These are phyloP conservation scores for Xerocomellus intermedius DNA, from an alignment of 768 basidiomycete species.

Conservation along the genomic window DNA sequence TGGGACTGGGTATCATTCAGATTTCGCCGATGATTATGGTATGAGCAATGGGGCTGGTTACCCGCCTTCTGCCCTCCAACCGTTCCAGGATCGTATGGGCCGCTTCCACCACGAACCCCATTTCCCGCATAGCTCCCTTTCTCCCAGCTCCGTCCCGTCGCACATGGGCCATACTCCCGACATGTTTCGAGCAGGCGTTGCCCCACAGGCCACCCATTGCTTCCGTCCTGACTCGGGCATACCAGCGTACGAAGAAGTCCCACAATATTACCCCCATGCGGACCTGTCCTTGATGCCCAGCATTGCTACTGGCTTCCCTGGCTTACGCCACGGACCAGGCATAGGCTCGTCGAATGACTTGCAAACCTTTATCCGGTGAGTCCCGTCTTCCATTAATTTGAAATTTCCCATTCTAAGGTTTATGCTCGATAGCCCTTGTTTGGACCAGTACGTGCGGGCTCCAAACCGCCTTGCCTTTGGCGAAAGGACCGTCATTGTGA, in stretches of 20 bases:
- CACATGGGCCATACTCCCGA: conserved; percentile 55
- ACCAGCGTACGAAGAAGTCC: conserved; percentile 57
- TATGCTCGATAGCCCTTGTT: conserved; percentile 55
- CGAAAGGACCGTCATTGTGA: conserved; percentile 91
- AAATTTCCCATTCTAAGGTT: conserved; percentile 14
- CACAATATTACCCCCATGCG: conserved; percentile 52
- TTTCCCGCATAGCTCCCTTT: conserved; percentile 44
- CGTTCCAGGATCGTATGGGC: conserved; percentile 56
- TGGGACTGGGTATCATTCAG: conserved; percentile 49
- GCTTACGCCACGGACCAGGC: conserved; percentile 59
- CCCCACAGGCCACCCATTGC: conserved; percentile 67
- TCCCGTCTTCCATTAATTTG: conserved; percentile 17
- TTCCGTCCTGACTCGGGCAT: conserved; percentile 53
- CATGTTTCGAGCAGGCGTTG: conserved; percentile 58
- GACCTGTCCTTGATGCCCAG: conserved; percentile 62
- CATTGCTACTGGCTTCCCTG: conserved; percentile 60
- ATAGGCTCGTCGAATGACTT: conserved; percentile 69
- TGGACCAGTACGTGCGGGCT: conserved; percentile 83
- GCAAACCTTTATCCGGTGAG: conserved; percentile 77
- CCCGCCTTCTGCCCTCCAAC: conserved; percentile 49
- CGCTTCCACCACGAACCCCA: conserved; percentile 57
- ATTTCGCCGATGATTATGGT: conserved; percentile 65
- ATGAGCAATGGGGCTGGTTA: conserved; percentile 48
- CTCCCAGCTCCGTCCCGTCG: conserved; percentile 42
- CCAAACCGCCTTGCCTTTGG: conserved; percentile 86